Evolutionary conservation across 208 protist genomes (phyloP).

Genomic region (Leishmania braziliensis): DNA sequence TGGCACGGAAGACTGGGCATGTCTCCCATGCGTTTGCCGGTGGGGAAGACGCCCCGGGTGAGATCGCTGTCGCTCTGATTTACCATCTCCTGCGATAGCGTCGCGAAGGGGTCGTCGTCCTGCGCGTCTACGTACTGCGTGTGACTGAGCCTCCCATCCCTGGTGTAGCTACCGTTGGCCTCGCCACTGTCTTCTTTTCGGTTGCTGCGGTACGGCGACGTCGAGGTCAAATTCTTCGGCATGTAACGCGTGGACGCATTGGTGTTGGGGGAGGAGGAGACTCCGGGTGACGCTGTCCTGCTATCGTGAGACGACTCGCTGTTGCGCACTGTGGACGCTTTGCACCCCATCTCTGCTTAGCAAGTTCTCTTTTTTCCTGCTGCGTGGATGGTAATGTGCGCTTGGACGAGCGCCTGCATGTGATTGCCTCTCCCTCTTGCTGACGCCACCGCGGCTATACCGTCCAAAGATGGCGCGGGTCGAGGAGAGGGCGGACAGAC

Average conservation of each 20-base stretch:
- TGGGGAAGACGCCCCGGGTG: not conserved
- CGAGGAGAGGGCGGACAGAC: not conserved
- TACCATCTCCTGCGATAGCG: not conserved
- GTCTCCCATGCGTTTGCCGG: slow-evolving; percentile 1
- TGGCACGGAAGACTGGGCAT: not conserved
- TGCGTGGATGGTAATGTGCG: too few relatives aligned
- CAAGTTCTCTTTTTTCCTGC: not conserved
- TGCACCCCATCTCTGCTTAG: slow-evolving; percentile 33
- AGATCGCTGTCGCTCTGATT: slow-evolving; percentile 11
- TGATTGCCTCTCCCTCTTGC: not conserved
- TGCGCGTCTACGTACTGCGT: slow-evolving; percentile 6
- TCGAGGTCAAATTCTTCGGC: slow-evolving; percentile 1
- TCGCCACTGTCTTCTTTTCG: not conserved
- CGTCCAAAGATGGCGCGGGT: not conserved
- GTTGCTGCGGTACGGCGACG: slow-evolving; percentile 11
- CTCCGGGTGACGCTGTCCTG: not conserved
- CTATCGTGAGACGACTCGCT: slow-evolving; percentile 1
- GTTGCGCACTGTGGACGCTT: slow-evolving; percentile 18
- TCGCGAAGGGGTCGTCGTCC: slow-evolving; percentile 22
- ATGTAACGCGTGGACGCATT: not conserved
- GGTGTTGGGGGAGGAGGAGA: slow-evolving; percentile 3
- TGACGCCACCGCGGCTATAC: not conserved
- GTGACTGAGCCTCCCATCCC: not conserved
- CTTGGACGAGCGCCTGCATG: not conserved
- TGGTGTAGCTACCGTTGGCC: not conserved